These are phyloP conservation scores for Claviceps sp. DNA, from an alignment of 2,329 filamentous ascomycete species.

Conservation along the genomic window DNA sequence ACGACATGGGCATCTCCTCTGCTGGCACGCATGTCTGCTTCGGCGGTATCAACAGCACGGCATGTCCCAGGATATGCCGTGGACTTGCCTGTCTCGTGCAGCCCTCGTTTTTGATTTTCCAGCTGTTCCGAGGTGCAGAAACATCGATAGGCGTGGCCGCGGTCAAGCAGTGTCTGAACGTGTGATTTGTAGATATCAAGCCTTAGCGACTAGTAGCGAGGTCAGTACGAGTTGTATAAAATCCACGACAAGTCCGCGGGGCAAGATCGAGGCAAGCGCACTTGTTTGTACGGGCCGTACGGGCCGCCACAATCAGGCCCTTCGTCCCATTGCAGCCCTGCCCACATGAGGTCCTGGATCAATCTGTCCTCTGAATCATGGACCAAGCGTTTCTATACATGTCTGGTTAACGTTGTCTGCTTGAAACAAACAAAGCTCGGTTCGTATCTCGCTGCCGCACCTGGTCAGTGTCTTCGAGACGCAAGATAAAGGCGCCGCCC, in stretches of 20 bases:
- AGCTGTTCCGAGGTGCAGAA: constrained; percentile 72
- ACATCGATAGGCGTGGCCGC: constrained; percentile 75
- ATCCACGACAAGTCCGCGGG: too few relatives aligned
- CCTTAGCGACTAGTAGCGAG: constrained; percentile 54
- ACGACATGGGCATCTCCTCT: constrained; percentile 62
- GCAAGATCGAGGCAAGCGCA: constrained; percentile 21
- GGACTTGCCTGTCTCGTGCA: constrained; percentile 35
- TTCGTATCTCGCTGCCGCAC: constrained; percentile 33
- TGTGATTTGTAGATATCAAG: constrained; percentile 59
- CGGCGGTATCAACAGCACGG: constrained; percentile 46
- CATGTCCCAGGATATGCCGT: constrained; percentile 53
- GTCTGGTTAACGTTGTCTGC: not conserved
- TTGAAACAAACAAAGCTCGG: not conserved
- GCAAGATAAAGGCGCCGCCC: constrained; percentile 76
- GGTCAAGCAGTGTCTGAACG: constrained; percentile 52
- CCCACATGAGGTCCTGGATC: constrained; percentile 73
- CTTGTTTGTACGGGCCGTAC: constrained; percentile 76
- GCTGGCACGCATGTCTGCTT: constrained; percentile 58
- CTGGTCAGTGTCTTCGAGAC: constrained; percentile 92
- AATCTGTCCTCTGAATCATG: constrained; percentile 65
- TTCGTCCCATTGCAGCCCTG: constrained; percentile 87
- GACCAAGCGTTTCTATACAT: constrained; percentile 60
- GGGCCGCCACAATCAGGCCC: constrained; percentile 71
- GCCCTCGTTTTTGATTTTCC: constrained; percentile 48
- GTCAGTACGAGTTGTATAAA: not conserved